Evolutionary conservation across 2,329 filamentous ascomycete genomes (phyloP).

Genomic region (Penicillium sp.): DNA sequence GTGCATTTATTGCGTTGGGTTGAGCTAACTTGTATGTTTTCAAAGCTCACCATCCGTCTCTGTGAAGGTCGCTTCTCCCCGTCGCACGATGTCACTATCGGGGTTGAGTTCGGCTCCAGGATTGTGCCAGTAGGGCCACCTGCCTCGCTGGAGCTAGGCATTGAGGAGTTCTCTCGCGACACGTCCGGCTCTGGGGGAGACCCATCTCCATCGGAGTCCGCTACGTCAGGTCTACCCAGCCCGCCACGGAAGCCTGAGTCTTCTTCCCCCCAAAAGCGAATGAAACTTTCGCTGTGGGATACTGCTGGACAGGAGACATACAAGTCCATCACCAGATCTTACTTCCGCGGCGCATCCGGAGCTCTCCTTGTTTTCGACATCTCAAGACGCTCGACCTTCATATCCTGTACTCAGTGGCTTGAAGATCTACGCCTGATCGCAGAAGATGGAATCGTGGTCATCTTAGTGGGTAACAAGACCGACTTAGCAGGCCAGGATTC

Average conservation of each 20-base stretch:
- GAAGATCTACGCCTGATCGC: constrained; percentile 92
- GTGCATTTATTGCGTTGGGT: not conserved
- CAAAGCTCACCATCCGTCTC: constrained; percentile 81
- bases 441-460: constrained; percentile 90
- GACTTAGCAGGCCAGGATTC: constrained; percentile 65
- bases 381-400: constrained; percentile 78
- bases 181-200: constrained; percentile 13
- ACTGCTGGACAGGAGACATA: constrained; percentile 97
- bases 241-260: constrained; percentile 38
- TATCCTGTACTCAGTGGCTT: constrained; percentile 88
- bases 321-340: constrained; percentile 91
- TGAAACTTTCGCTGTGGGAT: constrained; percentile 95
- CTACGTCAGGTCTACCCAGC: constrained; percentile 32
- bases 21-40: not conserved
- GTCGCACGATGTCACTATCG: constrained; percentile 95
- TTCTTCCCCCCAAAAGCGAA: constrained; percentile 63
- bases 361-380: constrained; percentile 94
- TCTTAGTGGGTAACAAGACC: constrained; percentile 92
- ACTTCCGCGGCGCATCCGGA: constrained; percentile 79
- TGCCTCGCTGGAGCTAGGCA: constrained; percentile 59
- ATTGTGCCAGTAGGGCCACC: constrained; percentile 89
- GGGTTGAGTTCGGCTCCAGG: constrained; percentile 91
- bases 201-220: constrained; percentile 13
- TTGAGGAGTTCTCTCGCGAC: constrained; percentile 39
- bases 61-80: constrained; percentile 94